Percentiles rank a stretch among this genome's conserved stretches.
Conservation (phyloP, 2,329 filamentous ascomycete genomes). For the Exophiala bonariae region DNA sequence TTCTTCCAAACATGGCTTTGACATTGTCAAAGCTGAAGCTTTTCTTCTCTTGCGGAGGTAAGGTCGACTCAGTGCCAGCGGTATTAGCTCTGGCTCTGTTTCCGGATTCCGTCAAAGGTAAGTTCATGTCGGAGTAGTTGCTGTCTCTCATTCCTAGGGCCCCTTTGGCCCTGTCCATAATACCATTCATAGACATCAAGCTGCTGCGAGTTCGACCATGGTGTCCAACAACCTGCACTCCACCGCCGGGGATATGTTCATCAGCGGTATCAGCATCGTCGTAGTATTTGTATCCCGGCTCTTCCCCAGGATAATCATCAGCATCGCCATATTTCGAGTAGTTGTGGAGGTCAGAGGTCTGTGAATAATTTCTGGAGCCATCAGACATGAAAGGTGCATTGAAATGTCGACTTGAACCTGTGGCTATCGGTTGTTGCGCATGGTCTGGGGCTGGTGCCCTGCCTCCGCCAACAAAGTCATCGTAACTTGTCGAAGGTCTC, state of each 20-base stretch:
- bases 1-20: slow-evolving; percentile 86
- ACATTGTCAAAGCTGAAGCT: slow-evolving; percentile 73
- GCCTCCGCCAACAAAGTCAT: slow-evolving; percentile 78
- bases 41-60: slow-evolving; percentile 51
- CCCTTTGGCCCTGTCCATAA: slow-evolving; percentile 85
- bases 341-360: slow-evolving; percentile 80
- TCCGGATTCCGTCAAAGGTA: slow-evolving; percentile 81
- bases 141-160: slow-evolving; percentile 79
- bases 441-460: slow-evolving; percentile 26
- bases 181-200: slow-evolving; percentile 78
- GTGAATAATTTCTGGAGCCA: slow-evolving; percentile 58
- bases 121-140: slow-evolving; percentile 95
- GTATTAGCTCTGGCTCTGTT: slow-evolving; percentile 50
- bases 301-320: slow-evolving; percentile 79
- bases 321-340: slow-evolving; percentile 90
- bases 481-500: slow-evolving; percentile 88
- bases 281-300: slow-evolving; percentile 70
- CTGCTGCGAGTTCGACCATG: slow-evolving; percentile 72
- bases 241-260: slow-evolving; percentile 52
- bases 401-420: slow-evolving; percentile 38
- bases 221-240: slow-evolving; percentile 24
- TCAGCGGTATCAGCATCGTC: slow-evolving; percentile 63
- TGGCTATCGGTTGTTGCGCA: slow-evolving; percentile 32
- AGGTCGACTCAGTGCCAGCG: slow-evolving; percentile 41
- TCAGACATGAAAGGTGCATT: slow-evolving; percentile 29